Conservation (phyloP, 2,329 filamentous ascomycete genomes). For the Cladosporium halotolerans region DNA sequence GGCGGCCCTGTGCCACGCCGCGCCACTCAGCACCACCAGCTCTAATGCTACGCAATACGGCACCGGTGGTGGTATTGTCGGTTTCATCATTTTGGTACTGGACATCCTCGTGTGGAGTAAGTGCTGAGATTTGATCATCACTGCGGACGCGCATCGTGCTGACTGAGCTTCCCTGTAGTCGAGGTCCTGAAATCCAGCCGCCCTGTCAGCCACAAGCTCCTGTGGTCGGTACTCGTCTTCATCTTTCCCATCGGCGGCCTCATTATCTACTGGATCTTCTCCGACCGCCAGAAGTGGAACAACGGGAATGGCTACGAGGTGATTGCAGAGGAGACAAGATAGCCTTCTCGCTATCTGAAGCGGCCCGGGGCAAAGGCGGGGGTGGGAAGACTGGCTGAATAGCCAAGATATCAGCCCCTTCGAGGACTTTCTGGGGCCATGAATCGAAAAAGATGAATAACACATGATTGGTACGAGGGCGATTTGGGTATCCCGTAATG, state of each 20-base stretch:
- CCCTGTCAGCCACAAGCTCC: slow-evolving; percentile 50
- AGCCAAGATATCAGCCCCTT: too few species aligned
- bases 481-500: too few species aligned
- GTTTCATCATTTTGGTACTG: slow-evolving; percentile 55
- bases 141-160: slow-evolving; percentile 5
- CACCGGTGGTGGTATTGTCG: slow-evolving; percentile 55
- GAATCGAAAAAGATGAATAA: too few species aligned
- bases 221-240: slow-evolving; percentile 60
- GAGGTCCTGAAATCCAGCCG: slow-evolving; percentile 61
- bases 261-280: slow-evolving; percentile 59
- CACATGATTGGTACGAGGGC: too few species aligned
- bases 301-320: slow-evolving; percentile 51
- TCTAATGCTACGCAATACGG: slow-evolving; percentile 51
- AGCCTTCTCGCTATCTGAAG: background rate
- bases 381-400: too few species aligned
- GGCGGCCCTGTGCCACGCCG: slow-evolving; percentile 45
- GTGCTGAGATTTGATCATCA: slow-evolving; percentile 24
- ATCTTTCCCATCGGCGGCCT: slow-evolving; percentile 58
- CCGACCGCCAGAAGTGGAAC: slow-evolving; percentile 53
- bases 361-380: too few species aligned
- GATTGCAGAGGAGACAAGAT: slow-evolving; percentile 24
- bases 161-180: slow-evolving; percentile 38
- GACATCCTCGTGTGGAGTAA: slow-evolving; percentile 59
- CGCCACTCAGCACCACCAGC: slow-evolving; percentile 36
- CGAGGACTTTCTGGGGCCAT: too few species aligned